Percentiles rank a stretch among this genome's conserved stretches.
Conservation (phyloP, 352 stramenopile species). For the Globisporangium mamillatum region DNA sequence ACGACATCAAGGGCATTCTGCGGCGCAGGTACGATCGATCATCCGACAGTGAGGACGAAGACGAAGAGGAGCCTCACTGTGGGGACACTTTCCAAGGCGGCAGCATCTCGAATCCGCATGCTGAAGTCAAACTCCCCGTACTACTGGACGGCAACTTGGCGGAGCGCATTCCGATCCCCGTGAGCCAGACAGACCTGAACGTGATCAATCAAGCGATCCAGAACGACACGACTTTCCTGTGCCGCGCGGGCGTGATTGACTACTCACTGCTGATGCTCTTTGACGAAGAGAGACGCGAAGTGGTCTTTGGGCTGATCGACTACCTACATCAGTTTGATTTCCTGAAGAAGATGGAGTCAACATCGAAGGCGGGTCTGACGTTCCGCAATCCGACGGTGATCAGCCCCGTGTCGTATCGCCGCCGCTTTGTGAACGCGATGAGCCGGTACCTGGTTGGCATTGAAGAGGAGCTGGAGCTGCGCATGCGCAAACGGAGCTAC, state of each 20-base stretch:
- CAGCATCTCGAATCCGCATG: conserved; percentile 43
- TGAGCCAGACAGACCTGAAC: conserved; percentile 56
- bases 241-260: conserved; percentile 73
- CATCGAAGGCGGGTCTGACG: conserved; percentile 78
- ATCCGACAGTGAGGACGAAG: conserved; percentile 33
- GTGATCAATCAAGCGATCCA: conserved; percentile 67
- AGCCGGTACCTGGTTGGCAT: conserved; percentile 81
- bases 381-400: conserved; percentile 86
- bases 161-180: conserved; percentile 76
- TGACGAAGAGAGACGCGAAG: conserved; percentile 69
- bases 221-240: conserved; percentile 78
- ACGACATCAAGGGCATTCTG: conserved; percentile 85
- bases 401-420: conserved; percentile 73
- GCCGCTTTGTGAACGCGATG: conserved; percentile 82
- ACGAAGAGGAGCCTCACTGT: conserved; percentile 27
- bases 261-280: conserved; percentile 86
- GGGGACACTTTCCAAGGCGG: conserved; percentile 33
- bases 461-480: conserved; percentile 68
- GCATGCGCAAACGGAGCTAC: conserved; percentile 51
- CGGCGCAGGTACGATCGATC: conserved; percentile 56
- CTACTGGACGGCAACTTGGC: conserved; percentile 79
- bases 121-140: conserved; percentile 59
- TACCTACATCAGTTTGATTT: conserved; percentile 89
- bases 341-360: conserved; percentile 89
- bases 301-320: conserved; percentile 81